phyloP scores from a whole-genome alignment of 441 rosid species.

The Macaranga tanarius region DNA sequence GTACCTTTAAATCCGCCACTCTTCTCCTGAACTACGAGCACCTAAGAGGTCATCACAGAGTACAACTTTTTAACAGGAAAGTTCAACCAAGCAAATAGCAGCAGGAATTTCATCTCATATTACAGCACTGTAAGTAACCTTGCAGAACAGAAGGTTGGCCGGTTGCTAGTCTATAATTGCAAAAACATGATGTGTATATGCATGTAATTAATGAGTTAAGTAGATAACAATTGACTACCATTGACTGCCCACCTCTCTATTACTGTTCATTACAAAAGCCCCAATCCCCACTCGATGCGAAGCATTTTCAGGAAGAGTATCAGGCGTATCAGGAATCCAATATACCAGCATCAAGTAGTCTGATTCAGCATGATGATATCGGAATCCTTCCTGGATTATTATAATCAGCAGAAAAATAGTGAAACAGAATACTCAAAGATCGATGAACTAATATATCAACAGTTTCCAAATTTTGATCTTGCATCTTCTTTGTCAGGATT shows the following conservation, averaged over 20 bases:
- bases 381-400: conserved; percentile 64
- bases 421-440: neutral
- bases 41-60: conserved; percentile 28
- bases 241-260: conserved; percentile 37
- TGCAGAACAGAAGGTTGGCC: neutral
- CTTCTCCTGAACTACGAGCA: conserved; percentile 75
- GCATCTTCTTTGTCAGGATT: neutral
- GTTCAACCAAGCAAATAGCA: neutral
- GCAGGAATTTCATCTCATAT: no score
- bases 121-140: neutral
- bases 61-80: neutral
- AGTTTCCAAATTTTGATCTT: neutral
- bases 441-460: neutral
- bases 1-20: conserved; percentile 53
- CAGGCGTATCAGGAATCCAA: conserved; percentile 55
- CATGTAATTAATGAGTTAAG: no score
- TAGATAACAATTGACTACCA: neutral
- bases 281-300: conserved; percentile 78
- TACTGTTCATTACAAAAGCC: conserved; percentile 53
- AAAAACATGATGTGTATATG: no score
- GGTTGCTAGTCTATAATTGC: neutral
- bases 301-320: conserved; percentile 68
- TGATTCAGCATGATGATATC: conserved; percentile 80
- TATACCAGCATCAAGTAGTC: conserved; percentile 72
- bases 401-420: neutral